Evolutionary conservation across 164 flowering plant genomes (phyloP), one percentile per base, ranked within the genome.

Genomic region (Stephania japonica): DNA sequence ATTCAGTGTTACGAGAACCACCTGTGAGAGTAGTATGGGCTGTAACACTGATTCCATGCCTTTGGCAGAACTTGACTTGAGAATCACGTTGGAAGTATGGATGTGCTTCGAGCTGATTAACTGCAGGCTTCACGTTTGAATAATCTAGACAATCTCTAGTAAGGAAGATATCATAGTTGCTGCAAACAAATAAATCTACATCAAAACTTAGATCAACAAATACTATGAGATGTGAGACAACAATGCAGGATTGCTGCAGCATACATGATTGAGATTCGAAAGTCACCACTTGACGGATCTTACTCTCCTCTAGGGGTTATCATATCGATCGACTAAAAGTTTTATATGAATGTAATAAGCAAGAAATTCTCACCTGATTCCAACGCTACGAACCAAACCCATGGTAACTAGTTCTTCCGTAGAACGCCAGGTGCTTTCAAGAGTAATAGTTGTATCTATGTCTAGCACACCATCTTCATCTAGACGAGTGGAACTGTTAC

Each of bases 21-120:
- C 97, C 98, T 4, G 94, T 97, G 1, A 94, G 81, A 56, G 98
- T 97, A 66, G 98, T 92, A 76, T 94, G 98, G 19, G 97, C 97
- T 12, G 97, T 92, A 41, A 94, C 87, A 67, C 87, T 80, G 72
- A 94, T 82, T n/a, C 93, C 93, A 77, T 94, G 98, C 86, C 92
- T 90, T 80, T 85, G 98, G 72, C 98, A 92, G 83, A 94, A 92
- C 74, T 89, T 94, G 71, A 94, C 93, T 32, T 91, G 94, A 73
- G 83, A 84, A 7, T 94, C 96, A 53, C 98, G 93, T 77, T 94
- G 98, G 80, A 94, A 94, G 81, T 90, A 94, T 11, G 97, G 97
- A 75, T 94, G 98, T 12, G 90, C 89, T 78, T 94, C 97, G 19
- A 94, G 88, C 83, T 92, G 98, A 81, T 94, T 92, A 66, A 94